Evolutionary conservation across 768 basidiomycete species (phyloP), one percentile per base, ranked within the genome.

Genomic region (Collybiopsis confluens): DNA sequence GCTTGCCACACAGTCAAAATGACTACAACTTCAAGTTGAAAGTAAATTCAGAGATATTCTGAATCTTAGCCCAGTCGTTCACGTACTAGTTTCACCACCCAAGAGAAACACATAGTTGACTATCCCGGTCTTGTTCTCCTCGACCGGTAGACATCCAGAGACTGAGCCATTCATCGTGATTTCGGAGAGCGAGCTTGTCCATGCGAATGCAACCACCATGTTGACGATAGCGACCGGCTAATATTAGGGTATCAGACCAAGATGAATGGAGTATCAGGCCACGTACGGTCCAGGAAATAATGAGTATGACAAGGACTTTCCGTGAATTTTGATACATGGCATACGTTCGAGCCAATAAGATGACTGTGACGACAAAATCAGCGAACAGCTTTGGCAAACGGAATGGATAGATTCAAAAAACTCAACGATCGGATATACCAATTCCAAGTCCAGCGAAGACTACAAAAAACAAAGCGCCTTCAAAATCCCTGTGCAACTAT

Each of bases 381-480:
- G 27, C 26, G 21, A 13, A n/a, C 21, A 35, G 9, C 20, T 23
- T 23, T 5, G 24, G 3, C n/a, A 20, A 15, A 18, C 16, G 21
- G n/a, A 5, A n/a, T 23, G n/a, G 40, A 23, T 3, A 44, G 2
- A 30, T 18, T 13, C 1, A 8, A 15, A 9, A 23, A 9, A 49
- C 47, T 8, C 30, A 33, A 49, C 47, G 30, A 15, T 35, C 47
- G 30, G 47, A 49, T 18, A 49, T 35, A 24, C 47, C 47, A 20
- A 49, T 36, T 8, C 47, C 47, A 21, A n/a, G 15, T 10, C 35
- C 47, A n/a, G 47, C 30, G 33, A 49, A 49, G 30, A 49, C 47
- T 49, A 3, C 13, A n/a, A 49, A 21, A n/a, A n/a, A n/a, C n/a
- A n/a, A n/a, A n/a, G n/a, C n/a, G n/a, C n/a, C n/a, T n/a, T n/a